Evolutionary conservation across 768 basidiomycete genomes (phyloP), one percentile per base, ranked within the genome.

Genomic region (Leucogyrophana mollusca): DNA sequence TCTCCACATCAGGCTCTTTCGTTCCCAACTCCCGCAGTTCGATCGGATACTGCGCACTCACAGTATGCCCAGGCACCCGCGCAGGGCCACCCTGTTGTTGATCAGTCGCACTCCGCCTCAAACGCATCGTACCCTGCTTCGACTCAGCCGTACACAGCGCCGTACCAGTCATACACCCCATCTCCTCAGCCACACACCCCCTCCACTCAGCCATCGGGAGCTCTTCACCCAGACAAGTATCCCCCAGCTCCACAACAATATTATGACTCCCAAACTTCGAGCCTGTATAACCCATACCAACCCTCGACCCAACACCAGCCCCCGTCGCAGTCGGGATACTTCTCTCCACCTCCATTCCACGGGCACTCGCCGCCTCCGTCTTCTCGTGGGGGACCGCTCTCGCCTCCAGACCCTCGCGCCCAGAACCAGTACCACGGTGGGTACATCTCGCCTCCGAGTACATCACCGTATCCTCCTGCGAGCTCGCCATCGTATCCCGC

Each of bases 331-430:
- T 22, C 33, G 11, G 14, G 34, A 20, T 14, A 9, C 32, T 45
- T 18, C 33, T 33, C 43, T 16, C 32, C 24, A 13, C 49, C 17
- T 4, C 36, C 39, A 20, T 39, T 49, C 30, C 25, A 37, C 5
- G 37, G 44, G 22, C 47, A 47, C 14, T 38, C 49, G 35, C 44
- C 35, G 4, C 49, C 52, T 40, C 49, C 14, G 18, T 36, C 25
- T 33, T 51, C 46, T 33, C 35, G 16, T 43, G 6, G 51, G 50
- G 3, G 39, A 54, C 9, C 58, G 62, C 38, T 56, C 59, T 72
- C 57, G 69, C 71, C 1, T 51, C 66, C 34, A 71, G 27, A 30
- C 27, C 27, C 27, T 30, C 27, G 27, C n/a, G n/a, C n/a, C n/a
- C n/a, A n/a, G n/a, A n/a, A n/a, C n/a, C n/a, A n/a, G n/a, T n/a